Base-by-base conservation (phyloP, 2,329 filamentous ascomycete species). In the Fusarium siculi region DNA sequence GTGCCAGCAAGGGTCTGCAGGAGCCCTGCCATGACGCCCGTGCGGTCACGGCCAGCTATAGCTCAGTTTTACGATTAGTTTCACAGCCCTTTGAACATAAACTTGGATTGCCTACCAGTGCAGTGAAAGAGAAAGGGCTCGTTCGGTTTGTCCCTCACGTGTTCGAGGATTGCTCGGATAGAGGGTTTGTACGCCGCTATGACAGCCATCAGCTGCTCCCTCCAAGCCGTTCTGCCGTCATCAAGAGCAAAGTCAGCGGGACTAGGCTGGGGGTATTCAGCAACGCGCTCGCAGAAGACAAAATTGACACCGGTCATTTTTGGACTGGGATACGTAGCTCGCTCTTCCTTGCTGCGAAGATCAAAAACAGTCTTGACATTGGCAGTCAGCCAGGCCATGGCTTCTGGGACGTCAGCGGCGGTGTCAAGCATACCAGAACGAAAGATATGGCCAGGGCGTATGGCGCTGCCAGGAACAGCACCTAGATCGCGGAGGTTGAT, bases 401-500 rank as follows among this genome's bases (percentile, higher is more conserved):
- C 76, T n/a, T 78, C 75, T 15, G 79, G 76, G 63, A 81, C 80
- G 23, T 64, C 25, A 36, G 65, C 64, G 10, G 74, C 81, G 4
- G 80, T 72, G 53, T 78, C 76, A 18, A 88, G 81, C 21, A 83
- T 82, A 44, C 86, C 87, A 66, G 83, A 85, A 68, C 87, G 86
- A 79, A 83, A 88, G 70, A 82, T 80, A 59, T 82, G 83, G 32
- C 83, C 82, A 2, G 82, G 73, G 3, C 83, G 82, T 63, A 89
- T 73, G 10, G 78, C 72, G 65, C 82, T 84, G 42, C 80, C 81
- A 8, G 82, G 82, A 3, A 88, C 77, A 34, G 83, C 79, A 58
- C 86, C 87, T 18, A 87, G 75, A 74, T 89, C 87, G 55, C 87
- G 86, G 56, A 85, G 79, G 80, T 88, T 89, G 81, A 88, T 84